phyloP scores from a whole-genome alignment of 2,329 filamentous ascomycete genomes.

The Alternaria sp. region DNA sequence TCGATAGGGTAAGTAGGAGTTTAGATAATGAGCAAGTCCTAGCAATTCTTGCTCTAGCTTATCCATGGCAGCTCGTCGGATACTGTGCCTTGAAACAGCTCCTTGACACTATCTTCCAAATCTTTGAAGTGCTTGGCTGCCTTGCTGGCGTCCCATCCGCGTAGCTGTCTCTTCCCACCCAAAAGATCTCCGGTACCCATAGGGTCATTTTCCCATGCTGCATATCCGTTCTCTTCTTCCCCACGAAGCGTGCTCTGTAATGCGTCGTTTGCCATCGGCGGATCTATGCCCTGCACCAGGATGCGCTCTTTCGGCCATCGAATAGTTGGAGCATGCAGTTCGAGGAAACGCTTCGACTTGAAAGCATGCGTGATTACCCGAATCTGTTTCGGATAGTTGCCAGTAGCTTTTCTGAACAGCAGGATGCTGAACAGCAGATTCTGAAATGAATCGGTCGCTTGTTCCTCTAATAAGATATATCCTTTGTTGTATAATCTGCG shows the following conservation, averaged over 20 bases:
- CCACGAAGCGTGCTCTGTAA: slow-evolving; percentile 45
- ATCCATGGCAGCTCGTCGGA: slow-evolving; percentile 37
- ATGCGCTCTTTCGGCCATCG: slow-evolving; percentile 52
- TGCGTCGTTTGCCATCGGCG: slow-evolving; percentile 48
- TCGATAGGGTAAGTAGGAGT: neutral
- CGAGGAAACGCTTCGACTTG: slow-evolving; percentile 53
- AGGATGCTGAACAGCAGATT: slow-evolving; percentile 81
- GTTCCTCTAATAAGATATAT: slow-evolving; percentile 67
- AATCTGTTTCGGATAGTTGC: slow-evolving; percentile 50
- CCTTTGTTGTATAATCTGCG: slow-evolving; percentile 40
- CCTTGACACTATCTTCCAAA: slow-evolving; percentile 38
- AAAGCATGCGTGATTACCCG: slow-evolving; percentile 57
- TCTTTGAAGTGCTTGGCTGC: slow-evolving; percentile 26
- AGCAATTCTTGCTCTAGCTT: neutral
- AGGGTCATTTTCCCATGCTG: slow-evolving; percentile 48
- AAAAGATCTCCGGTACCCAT: slow-evolving; percentile 48
- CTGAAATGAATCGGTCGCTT: slow-evolving; percentile 83
- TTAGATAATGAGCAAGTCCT: neutral
- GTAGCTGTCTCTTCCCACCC: slow-evolving; percentile 47
- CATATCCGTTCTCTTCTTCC: slow-evolving; percentile 48
- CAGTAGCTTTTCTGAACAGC: slow-evolving; percentile 53
- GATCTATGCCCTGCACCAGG: slow-evolving; percentile 55
- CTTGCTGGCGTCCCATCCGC: slow-evolving; percentile 47
- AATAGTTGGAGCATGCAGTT: slow-evolving; percentile 51
- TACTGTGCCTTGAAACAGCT: slow-evolving; percentile 31